Base-by-base conservation (phyloP, 1,284 basidiomycete species). In the Microbotryum saponariae region DNA sequence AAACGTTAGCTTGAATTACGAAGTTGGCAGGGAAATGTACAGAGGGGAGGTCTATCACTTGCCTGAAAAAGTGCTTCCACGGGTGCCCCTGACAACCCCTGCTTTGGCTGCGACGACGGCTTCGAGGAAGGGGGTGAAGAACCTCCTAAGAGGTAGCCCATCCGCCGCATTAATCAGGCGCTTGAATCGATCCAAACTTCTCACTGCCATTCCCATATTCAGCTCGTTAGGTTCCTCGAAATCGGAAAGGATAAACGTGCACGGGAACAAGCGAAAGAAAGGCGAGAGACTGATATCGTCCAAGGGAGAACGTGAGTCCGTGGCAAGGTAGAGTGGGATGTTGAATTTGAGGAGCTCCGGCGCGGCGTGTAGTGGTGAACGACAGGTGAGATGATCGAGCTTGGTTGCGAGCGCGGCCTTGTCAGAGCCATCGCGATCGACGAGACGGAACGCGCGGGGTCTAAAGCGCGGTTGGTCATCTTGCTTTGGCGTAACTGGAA, bases 51-150 rank as follows among this genome's bases (percentile, higher is more conserved):
- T 12, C 25, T 14, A 4, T 42, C 9, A 42, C 60, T 44, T 20
- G 62, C 66, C 56, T 3, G 54, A 58, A 50, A 70, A 70, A 14
- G 68, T 70, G 21, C 55, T 59, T 1, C 54, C 55, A 14, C 27
- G 6, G 8, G 69, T 71, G 0, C 70, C 70, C 20, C 64, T 61
- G 3, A 55, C 56, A 6, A 53, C 29, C 14, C 31, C 51, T 1
- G 48, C 69, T 51, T 64, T 70, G 12, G 66, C 60, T 1, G 67
- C 68, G 3, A 71, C 52, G 29, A 65, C 53, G 9, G 69, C 67
- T 47, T 70, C 70, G 56, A 70, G 54, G 60, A 71, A 70, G 16
- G 70, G 69, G 10, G 66, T 47, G 51, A 70, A 64, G n/a, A 67
- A 56, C 10, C 68, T 25, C 3, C 68, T 67, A 21, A 71, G 60